phyloP scores from a whole-genome alignment of 768 basidiomycete genomes.

The Tubosaeta brunneosetosa region DNA sequence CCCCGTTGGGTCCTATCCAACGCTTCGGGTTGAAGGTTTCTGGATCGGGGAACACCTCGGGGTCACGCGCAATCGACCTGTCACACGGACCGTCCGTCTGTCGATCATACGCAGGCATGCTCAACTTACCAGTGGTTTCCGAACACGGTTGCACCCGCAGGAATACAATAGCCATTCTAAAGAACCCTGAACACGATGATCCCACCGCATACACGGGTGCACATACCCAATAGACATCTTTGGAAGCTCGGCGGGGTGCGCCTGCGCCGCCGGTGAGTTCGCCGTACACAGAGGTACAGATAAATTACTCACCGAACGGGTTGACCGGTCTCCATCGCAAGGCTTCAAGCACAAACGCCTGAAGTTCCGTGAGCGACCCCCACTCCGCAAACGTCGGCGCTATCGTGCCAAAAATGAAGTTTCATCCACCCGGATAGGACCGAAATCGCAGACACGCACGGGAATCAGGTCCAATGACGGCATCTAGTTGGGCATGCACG shows the following conservation, averaged over 20 bases:
- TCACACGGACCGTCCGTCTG: neutral
- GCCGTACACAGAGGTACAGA: neutral
- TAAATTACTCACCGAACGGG: conserved; percentile 20
- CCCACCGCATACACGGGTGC: too few relatives aligned
- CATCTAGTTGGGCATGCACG: conserved; percentile 36
- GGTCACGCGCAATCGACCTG: conserved; percentile 25
- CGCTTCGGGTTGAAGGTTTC: conserved; percentile 53
- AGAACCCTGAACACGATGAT: neutral
- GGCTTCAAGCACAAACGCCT: conserved; percentile 36
- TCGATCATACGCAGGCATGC: neutral
- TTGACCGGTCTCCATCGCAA: conserved; percentile 38
- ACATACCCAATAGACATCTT: conserved; percentile 27
- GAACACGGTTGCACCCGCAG: conserved; percentile 32
- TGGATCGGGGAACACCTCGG: conserved; percentile 29
- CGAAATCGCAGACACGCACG: conserved; percentile 15
- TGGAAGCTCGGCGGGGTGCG: conserved; percentile 20
- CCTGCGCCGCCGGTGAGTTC: conserved; percentile 4
- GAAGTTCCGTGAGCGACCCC: conserved; percentile 30
- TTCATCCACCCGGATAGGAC: neutral
- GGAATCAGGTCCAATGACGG: conserved; percentile 32
- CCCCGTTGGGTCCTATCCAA: conserved; percentile 45
- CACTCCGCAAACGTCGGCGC: conserved; percentile 26
- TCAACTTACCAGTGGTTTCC: conserved; percentile 27
- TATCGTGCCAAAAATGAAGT: neutral
- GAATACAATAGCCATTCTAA: conserved; percentile 34